Evolutionary conservation across 768 basidiomycete species (phyloP).

Genomic region (Leucogyrophana mollusca): DNA sequence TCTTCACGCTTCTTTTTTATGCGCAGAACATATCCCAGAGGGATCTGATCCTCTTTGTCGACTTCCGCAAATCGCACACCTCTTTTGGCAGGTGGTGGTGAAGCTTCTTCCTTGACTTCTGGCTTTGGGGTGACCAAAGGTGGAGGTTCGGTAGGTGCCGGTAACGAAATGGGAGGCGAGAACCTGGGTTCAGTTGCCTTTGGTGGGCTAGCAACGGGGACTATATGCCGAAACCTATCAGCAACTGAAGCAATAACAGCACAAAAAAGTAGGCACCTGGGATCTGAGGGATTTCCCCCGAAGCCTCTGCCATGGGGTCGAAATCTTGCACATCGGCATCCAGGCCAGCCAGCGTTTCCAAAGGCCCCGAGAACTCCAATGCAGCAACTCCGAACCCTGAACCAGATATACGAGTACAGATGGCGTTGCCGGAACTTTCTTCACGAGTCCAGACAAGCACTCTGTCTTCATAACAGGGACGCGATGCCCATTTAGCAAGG

Average conservation of each 20-base stretch:
- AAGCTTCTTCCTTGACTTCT: neutral
- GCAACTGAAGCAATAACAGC: conserved; percentile 7
- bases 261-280: conserved; percentile 1
- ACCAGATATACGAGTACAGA: conserved; percentile 41
- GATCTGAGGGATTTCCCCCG: too few relatives aligned
- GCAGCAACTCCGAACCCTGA: conserved; percentile 61
- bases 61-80: conserved; percentile 68
- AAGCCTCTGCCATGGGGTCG: conserved; percentile 13
- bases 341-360: conserved; percentile 63
- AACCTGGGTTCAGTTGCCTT: neutral
- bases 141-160: neutral
- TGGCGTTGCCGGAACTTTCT: conserved; percentile 35
- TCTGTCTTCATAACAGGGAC: conserved; percentile 78
- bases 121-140: neutral
- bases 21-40: conserved; percentile 67
- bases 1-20: conserved; percentile 72
- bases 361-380: conserved; percentile 66
- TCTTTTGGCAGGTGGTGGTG: conserved; percentile 30
- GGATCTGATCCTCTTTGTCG: conserved; percentile 66
- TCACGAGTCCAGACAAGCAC: conserved; percentile 50
- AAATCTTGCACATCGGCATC: conserved; percentile 19
- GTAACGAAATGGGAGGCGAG: conserved; percentile 1
- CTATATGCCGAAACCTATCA: too few relatives aligned
- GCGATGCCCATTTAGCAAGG: conserved; percentile 65
- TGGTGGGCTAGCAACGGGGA: neutral